A percentile compares a stretch with the other conserved stretches of the same genome.
Conservation (phyloP, 176 grass and related monocot species). For the Cenchrus americanus region DNA sequence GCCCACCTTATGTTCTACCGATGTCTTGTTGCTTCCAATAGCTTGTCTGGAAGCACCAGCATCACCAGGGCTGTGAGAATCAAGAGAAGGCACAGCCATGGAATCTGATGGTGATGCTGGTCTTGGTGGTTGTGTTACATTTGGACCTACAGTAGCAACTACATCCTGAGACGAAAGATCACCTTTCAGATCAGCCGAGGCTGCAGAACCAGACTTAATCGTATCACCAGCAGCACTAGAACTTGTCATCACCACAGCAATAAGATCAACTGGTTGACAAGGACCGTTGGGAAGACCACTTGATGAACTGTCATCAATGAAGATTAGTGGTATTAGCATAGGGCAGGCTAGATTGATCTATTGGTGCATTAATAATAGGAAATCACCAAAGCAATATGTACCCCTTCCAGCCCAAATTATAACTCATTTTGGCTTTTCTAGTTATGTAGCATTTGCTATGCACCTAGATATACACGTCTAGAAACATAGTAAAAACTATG, state of each 20-base stretch:
- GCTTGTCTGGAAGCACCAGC: constrained; percentile 48
- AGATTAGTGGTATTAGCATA: neutral
- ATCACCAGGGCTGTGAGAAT: constrained; percentile 30
- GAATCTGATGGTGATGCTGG: constrained; percentile 35
- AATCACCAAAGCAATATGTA: neutral
- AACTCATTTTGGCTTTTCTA: too few relatives aligned
- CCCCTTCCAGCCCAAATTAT: too few relatives aligned
- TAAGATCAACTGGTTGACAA: constrained; percentile 13
- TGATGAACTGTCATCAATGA: constrained; percentile 35
- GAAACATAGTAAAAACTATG: too few relatives aligned
- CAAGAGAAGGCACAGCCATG: constrained; percentile 38
- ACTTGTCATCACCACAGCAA: constrained; percentile 22
- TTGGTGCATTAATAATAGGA: neutral
- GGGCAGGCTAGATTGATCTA: neutral
- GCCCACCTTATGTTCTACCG: neutral
- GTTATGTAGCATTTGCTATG: too few relatives aligned
- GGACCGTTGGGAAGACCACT: constrained; percentile 34
- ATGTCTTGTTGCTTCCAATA: constrained; percentile 34
- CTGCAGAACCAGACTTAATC: neutral
- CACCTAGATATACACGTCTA: too few relatives aligned
- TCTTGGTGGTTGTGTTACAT: neutral
- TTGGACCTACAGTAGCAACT: constrained; percentile 32
- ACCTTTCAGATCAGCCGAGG: constrained; percentile 23
- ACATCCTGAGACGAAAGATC: constrained; percentile 18
- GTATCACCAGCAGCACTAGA: constrained; percentile 34